Conservation (phyloP, 495 filamentous ascomycete species). For the Xylaria nigripes region DNA sequence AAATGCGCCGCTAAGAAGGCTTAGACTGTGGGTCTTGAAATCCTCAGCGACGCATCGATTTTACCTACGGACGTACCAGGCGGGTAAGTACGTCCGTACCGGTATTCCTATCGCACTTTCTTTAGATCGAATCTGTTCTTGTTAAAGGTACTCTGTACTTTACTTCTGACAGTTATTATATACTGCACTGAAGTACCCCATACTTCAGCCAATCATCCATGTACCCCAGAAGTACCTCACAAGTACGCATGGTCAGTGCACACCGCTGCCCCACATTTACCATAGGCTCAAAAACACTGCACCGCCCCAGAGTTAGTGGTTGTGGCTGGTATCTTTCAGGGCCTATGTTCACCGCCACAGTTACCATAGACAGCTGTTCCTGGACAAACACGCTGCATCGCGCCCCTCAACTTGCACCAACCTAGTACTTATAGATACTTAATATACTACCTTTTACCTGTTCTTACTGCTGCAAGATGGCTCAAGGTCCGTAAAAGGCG, state of each 20-base stretch:
- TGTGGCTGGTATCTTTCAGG: background rate
- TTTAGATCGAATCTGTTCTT: too few species aligned
- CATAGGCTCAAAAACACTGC: too few species aligned
- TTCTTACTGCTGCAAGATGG: slow-evolving; percentile 19
- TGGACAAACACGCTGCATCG: background rate
- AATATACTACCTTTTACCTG: background rate
- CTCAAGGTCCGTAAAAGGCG: slow-evolving; percentile 22
- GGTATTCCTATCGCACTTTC: too few species aligned
- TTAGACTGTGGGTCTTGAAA: too few species aligned
- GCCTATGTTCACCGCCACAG: background rate
- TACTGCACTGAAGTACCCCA: background rate
- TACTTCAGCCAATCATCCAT: too few species aligned
- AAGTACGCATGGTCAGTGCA: background rate
- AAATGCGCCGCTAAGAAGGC: too few species aligned
- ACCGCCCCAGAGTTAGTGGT: too few species aligned
- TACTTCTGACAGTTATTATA: background rate
- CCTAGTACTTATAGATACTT: background rate
- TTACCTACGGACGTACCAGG: too few species aligned
- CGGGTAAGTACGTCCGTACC: too few species aligned
- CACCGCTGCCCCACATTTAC: too few species aligned
- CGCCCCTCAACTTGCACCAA: background rate
- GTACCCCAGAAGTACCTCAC: background rate
- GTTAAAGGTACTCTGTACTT: too few species aligned
- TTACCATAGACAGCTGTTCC: background rate
- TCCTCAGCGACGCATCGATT: too few species aligned